phyloP scores from a whole-genome alignment of 305 asterid species.

The Fraxinus sp. region DNA sequence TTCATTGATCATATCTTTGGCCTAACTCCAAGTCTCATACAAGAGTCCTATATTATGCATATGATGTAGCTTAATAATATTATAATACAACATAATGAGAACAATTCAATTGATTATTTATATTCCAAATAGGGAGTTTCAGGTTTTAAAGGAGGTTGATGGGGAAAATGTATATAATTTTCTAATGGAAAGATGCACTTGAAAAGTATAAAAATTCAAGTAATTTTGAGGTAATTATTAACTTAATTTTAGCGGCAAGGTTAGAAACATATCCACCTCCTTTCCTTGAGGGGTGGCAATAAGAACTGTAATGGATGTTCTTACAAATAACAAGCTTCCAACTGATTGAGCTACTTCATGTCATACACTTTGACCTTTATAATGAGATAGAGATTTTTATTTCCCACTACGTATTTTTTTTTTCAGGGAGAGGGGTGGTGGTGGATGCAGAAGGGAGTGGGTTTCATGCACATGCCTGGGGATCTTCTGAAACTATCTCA shows the following conservation, averaged over 20 bases:
- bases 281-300: background rate
- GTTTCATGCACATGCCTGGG: constrained; percentile 44
- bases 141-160: background rate
- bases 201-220: background rate
- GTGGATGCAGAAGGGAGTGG: background rate
- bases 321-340: background rate
- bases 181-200: background rate
- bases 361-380: background rate
- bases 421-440: background rate
- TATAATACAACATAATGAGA: background rate
- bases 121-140: background rate
- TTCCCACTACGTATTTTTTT: background rate
- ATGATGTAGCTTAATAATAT: background rate
- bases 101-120: background rate
- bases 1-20: background rate
- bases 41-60: background rate
- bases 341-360: background rate
- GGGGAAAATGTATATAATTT: background rate
- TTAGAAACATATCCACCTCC: background rate
- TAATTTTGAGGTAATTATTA: background rate
- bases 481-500: constrained; percentile 44
- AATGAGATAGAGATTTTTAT: background rate
- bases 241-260: background rate
- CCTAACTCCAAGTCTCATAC: background rate
- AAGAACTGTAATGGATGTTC: background rate